Conservation (phyloP, 768 basidiomycete species). For the Roridomyces roridus region DNA sequence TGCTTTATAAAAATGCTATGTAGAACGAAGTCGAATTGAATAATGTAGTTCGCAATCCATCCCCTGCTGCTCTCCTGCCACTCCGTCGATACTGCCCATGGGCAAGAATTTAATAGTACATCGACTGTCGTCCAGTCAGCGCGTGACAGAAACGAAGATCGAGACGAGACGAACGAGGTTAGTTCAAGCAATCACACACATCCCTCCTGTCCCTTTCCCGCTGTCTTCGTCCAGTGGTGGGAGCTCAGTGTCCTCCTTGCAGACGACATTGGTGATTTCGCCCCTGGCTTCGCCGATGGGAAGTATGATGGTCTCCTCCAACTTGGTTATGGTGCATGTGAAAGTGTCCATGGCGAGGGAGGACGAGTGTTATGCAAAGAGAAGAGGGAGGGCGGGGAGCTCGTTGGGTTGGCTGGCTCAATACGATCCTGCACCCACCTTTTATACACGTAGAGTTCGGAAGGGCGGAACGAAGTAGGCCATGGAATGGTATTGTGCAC, state of each 20-base stretch:
- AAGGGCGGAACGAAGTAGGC: background rate
- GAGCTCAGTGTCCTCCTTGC: conserved; percentile 2
- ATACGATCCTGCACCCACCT: background rate
- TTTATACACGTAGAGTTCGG: conserved; percentile 4
- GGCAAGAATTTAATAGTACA: too few relatives aligned
- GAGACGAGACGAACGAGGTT: background rate
- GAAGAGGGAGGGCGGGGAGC: too few relatives aligned
- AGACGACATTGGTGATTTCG: conserved; percentile 15
- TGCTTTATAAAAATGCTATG: conserved; percentile 8
- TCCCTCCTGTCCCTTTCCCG: conserved; percentile 2
- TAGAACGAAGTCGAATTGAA: conserved; percentile 21
- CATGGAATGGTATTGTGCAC: conserved; percentile 4
- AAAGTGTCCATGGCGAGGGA: conserved; percentile 17
- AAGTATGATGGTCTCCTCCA: conserved; percentile 9
- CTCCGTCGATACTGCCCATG: background rate
- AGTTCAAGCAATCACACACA: conserved; percentile 14
- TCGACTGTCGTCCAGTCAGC: background rate
- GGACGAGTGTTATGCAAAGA: background rate
- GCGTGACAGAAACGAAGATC: background rate
- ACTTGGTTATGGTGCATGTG: conserved; percentile 8
- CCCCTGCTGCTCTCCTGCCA: background rate
- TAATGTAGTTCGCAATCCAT: conserved; percentile 2
- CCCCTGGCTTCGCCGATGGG: conserved; percentile 15
- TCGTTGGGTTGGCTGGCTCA: background rate
- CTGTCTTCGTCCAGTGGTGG: conserved; percentile 3